Evolutionary conservation across 495 filamentous ascomycete species (phyloP).

Genomic region (Talaromyces borbonicus): DNA sequence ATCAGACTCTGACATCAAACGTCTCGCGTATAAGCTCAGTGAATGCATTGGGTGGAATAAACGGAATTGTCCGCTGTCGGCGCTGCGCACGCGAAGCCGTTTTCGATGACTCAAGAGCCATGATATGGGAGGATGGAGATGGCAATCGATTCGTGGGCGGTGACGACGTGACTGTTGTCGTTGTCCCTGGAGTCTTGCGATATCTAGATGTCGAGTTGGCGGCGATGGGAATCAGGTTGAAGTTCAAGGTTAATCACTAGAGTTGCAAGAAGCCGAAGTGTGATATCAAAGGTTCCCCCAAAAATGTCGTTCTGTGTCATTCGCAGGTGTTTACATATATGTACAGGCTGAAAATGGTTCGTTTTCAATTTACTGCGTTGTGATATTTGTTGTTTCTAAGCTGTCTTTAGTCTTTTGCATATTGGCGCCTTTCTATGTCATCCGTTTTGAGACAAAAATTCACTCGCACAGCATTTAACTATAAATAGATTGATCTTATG

Average conservation of each 20-base stretch:
- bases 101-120: constrained; percentile 50
- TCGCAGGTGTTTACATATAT: too few species aligned
- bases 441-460: too few species aligned
- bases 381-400: too few species aligned
- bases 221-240: constrained; percentile 85
- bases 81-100: constrained; percentile 65
- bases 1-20: constrained; percentile 11
- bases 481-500: too few species aligned
- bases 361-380: too few species aligned
- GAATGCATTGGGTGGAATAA: constrained; percentile 31
- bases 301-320: too few species aligned
- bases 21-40: constrained; percentile 7
- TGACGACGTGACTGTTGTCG: constrained; percentile 80
- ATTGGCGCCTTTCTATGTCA: too few species aligned
- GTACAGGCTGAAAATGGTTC: too few species aligned
- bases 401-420: too few species aligned
- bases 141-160: constrained; percentile 76
- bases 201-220: constrained; percentile 92
- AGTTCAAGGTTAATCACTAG: constrained; percentile 63
- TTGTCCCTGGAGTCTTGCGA: constrained; percentile 82
- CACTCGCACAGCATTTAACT: too few species aligned
- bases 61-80: constrained; percentile 71
- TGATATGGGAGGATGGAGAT: constrained; percentile 86
- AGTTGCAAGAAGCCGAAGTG: neutral
- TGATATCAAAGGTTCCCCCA: too few species aligned